Conservation (phyloP, 2,329 filamentous ascomycete species). For the Sporothrix inflata region DNA sequence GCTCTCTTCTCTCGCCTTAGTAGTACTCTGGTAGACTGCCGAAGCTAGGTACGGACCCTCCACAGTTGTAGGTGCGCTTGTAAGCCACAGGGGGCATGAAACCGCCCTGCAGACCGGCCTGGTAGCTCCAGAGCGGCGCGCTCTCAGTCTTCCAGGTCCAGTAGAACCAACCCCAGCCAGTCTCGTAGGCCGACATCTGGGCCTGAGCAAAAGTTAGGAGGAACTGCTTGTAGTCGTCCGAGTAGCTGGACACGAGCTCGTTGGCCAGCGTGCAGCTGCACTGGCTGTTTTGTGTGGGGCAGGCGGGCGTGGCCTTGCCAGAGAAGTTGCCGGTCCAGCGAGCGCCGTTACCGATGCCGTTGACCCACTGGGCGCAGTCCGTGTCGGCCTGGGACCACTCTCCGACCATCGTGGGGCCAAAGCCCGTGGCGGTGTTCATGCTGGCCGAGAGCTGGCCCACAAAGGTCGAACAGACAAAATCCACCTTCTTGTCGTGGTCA, state of each 20-base stretch:
- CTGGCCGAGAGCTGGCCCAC: constrained; percentile 73
- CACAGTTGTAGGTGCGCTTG: constrained; percentile 70
- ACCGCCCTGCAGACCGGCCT: constrained; percentile 74
- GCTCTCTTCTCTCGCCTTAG: constrained; percentile 34
- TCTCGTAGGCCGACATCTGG: constrained; percentile 93
- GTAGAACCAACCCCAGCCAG: constrained; percentile 97
- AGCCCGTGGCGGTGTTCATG: constrained; percentile 75
- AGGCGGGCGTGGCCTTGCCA: constrained; percentile 72
- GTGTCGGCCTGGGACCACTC: constrained; percentile 99
- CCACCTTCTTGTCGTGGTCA: constrained; percentile 79
- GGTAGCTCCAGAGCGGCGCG: constrained; percentile 81
- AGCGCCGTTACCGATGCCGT: constrained; percentile 84
- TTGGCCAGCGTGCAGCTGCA: constrained; percentile 81
- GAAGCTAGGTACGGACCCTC: constrained; percentile 58
- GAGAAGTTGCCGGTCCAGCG: constrained; percentile 89
- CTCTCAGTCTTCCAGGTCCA: constrained; percentile 93
- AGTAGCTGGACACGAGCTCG: constrained; percentile 69
- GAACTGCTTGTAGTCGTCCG: constrained; percentile 77
- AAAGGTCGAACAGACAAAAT: constrained; percentile 91
- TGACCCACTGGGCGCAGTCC: constrained; percentile 84
- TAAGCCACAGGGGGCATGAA: constrained; percentile 79
- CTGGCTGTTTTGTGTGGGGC: constrained; percentile 65
- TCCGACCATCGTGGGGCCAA: constrained; percentile 90
- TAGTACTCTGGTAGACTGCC: constrained; percentile 56
- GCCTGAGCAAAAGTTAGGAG: constrained; percentile 89